Base-by-base conservation (phyloP, 2,329 filamentous ascomycete genomes). In the Colletotrichum destructivum region DNA sequence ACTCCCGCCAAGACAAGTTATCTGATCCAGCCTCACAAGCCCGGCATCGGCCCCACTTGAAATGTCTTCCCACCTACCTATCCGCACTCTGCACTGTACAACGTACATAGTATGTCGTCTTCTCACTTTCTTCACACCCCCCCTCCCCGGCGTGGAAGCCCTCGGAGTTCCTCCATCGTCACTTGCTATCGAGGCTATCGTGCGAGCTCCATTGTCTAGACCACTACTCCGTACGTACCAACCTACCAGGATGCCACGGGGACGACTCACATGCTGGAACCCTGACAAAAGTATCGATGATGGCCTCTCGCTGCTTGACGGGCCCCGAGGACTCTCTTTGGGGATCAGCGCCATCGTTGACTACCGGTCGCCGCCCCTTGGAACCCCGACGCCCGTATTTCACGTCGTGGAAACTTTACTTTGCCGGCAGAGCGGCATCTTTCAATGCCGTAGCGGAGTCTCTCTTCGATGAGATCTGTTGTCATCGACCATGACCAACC, bases 1-100 rank as follows among this genome's bases (percentile, higher is more conserved):
- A 26, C 12, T 23, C 23, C 56, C 56, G 70, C 70, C 73, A 74
- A 74, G 73, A 73, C 62, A 68, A 68, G 66, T 74, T 74, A 74
- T 74, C 73, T 73, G 73, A 74, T 74, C 73, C 66, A 71, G 61
- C 66, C 66, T 65, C 69, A 47, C 46, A 63, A n/a, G 31, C 55
- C 52, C 66, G 61, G 66, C 49, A 40, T 66, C 66, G 66, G 70
- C 66, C 47, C 66, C 69, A 63, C 69, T 49, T 42, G 18, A 35
- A 38, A 35, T 16, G 6, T 64, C 38, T 35, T 38, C 31, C 16
- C 8, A 11, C 35, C 35, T 38, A 12, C 35, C 35, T 31, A 26
- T 26, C 26, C 26, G 26, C 26, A 26, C 26, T 26, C 26, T 26
- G 26, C 26, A 26, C 26, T 26, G 26, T 26, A 26, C 26, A 26